Base-by-base conservation (phyloP, 2,329 filamentous ascomycete species). In the Zasmidium angulare region DNA sequence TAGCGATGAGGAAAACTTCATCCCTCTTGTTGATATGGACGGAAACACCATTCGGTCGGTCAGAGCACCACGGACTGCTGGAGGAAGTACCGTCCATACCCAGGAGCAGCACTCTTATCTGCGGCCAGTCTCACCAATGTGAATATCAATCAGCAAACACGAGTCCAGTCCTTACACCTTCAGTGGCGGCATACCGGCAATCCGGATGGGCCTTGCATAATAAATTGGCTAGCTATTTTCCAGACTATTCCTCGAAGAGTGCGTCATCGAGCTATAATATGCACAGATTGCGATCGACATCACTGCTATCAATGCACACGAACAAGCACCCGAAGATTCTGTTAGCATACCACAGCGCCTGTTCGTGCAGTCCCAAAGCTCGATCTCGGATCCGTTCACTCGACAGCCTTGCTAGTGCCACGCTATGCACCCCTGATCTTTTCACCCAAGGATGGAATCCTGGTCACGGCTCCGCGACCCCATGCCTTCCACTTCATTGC, bases 1-100 rank as follows among this genome's bases (percentile, higher is more conserved):
- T n/a, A 59, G 56, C 24, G 62, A 61, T 11, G 59, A 64, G 26
- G 59, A 59, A 46, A 53, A 61, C 48, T 59, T 59, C 50, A 62
- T 64, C 23, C 54, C 62, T 2, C 47, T 64, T 20, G 46, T 60
- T 17, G 56, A 58, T 12, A 24, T 58, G 6, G 23, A 51, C n/a
- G 55, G 55, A 10, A 26, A 31, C 9, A 48, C 50, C 4, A 50
- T 50, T 26, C 48, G 22, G 4, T 11, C 22, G n/a, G 36, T 4
- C n/a, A 17, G 7, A 43, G 36, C 36, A 43, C 36, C 36, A 19
- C 36, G n/a, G n/a, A 43, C 36, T 9, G 36, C 36, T 10, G 36
- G 36, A 43, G 36, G 36, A 3, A 43, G 36, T 19, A 43, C 36
- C 3, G n/a, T 19, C 12, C 36, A 43, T 17, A 43, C 36, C 3